Base-by-base conservation (phyloP, 768 basidiomycete species). In the Dacryopinax primogenitus region DNA sequence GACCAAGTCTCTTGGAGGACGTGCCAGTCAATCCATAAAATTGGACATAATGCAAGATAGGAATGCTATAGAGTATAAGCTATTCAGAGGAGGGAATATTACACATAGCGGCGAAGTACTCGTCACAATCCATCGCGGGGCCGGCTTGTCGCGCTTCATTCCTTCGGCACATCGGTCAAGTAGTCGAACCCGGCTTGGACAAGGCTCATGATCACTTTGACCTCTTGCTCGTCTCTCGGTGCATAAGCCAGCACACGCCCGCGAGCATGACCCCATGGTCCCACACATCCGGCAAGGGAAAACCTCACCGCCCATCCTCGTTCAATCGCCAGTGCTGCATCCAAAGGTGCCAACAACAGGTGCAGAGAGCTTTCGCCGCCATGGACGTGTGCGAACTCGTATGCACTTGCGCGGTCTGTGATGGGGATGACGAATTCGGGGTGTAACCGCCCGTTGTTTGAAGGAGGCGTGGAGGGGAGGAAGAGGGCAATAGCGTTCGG, bases 251-350 rank as follows among this genome's bases (percentile, higher is more conserved):
- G 11, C 51, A 58, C 51, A 23, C 51, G 26, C 26, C 51, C 51
- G 9, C 32, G 26, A 3, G 51, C 26, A 15, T 30, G 9, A 26
- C 45, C 45, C 45, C 11, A 58, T 30, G 3, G 4, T 30, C 51
- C 51, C 51, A 30, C 15, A 3, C 13, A 23, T 15, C 51, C 51
- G 3, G 51, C 51, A 30, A 58, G 30, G 4, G 51, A 30, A 18
- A 58, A 58, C 51, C 51, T 13, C 51, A 58, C 51, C 51, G 51
- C 51, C 51, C 51, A 58, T 21, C 51, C 51, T 18, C 21, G 26
- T 30, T 58, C 51, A 21, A 58, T 58, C 23, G 30, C 41, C 41
- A 11, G 15, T 7, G 26, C 51, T 6, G 51, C 51, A 30, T 58
- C 51, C 4, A 58, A 30, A 23, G 51, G 51, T 9, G 51, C 23